Evolutionary conservation across 352 stramenopile genomes (phyloP), one percentile per base, ranked within the genome.

Genomic region (Plasmopara viticola): DNA sequence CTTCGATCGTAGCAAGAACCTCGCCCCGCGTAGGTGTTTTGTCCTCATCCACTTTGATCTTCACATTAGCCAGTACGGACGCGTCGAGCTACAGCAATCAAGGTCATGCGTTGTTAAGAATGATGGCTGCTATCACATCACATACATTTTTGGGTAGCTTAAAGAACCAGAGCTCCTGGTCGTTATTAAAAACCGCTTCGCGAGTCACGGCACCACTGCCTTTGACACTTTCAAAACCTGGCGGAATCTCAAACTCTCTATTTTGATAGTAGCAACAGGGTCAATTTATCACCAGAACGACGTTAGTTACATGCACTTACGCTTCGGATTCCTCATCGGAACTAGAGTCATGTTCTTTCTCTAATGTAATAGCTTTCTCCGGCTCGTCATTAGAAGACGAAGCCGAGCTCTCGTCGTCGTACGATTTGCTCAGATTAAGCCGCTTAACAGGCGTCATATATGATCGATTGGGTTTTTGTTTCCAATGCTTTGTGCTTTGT

Each of bases 141-240:
- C 80, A 45, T 70, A 90, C 80, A 48, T 86, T 60, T 61, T 89
- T 91, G 34, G 80, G 80, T 18, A 91, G 72, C 62, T 87, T 88
- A 53, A 91, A 89, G 51, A 91, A 85, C 80, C 80, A 91, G n/a
- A 91, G 72, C 55, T 91, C 80, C 60, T 89, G 81, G 53, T 87
- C 76, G n/a, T 74, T 70, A 3, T 70, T 65, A 13, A 89, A 64
- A 43, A 89, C 68, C 0, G 66, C 60, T 61, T 88, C 78, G 17
- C 74, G 75, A 14, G 77, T 86, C 39, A 89, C 61, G 4, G 70
- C 59, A 5, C 64, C 64, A 54, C 74, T 86, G 48, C 74, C 76
- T 13, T 78, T 70, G 37, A 91, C 71, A 38, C 63, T 63, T 49
- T 88, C 70, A 39, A 89, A 91, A 15, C 76, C 78, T 2, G 72